A percentile compares a stretch with the other conserved stretches of the same genome.
These are phyloP conservation scores for Uromyces viciae-fabae DNA, from an alignment of 1,284 basidiomycete species.

Conservation along the genomic window DNA sequence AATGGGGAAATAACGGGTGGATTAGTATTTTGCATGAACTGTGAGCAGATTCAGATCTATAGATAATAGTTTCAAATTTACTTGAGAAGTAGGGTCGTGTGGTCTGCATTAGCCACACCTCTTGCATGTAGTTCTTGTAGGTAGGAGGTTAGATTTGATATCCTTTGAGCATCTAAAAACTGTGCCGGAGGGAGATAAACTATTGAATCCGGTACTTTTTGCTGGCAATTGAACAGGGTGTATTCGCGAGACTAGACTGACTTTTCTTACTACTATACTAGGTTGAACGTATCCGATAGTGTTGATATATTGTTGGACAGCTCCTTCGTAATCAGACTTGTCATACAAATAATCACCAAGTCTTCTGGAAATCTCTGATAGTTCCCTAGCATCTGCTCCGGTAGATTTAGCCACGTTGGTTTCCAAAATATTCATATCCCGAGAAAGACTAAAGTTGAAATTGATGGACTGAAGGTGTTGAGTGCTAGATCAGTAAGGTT, in stretches of 20 bases:
- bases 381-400: slow-evolving; percentile 58
- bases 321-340: slow-evolving; percentile 86
- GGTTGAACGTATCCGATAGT: slow-evolving; percentile 86
- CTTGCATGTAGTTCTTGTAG: slow-evolving; percentile 88
- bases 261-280: slow-evolving; percentile 94
- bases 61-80: neutral
- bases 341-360: slow-evolving; percentile 89
- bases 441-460: neutral
- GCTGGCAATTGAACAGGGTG: neutral
- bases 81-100: slow-evolving; percentile 89
- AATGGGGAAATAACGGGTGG: neutral
- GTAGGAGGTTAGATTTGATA: slow-evolving; percentile 89
- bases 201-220: neutral
- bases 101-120: slow-evolving; percentile 88
- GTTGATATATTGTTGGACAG: slow-evolving; percentile 85
- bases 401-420: slow-evolving; percentile 66
- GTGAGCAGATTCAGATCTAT: no score
- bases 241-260: slow-evolving; percentile 54
- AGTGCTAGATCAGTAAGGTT: neutral
- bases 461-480: neutral
- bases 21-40: neutral
- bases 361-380: slow-evolving; percentile 78
- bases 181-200: slow-evolving; percentile 54
- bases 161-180: slow-evolving; percentile 95
- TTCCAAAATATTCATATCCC: slow-evolving; percentile 63